Evolutionary conservation across 768 basidiomycete genomes (phyloP).

Genomic region (Pholiota conissans): DNA sequence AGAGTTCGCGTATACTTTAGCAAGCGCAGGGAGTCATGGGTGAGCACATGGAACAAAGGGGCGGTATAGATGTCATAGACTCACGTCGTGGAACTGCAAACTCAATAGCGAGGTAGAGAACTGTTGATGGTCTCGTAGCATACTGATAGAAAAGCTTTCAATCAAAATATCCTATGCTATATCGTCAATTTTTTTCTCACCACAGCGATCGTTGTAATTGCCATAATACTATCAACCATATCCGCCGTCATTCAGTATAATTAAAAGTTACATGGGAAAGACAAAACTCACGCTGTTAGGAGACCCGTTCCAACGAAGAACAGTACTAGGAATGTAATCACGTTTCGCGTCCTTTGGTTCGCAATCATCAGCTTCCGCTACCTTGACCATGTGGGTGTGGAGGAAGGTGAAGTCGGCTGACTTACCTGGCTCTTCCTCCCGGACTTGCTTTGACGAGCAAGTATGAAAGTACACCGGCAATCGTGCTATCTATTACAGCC

Average conservation of each 20-base stretch:
- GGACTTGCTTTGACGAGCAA: slow-evolving; percentile 10
- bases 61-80: background rate
- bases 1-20: slow-evolving; percentile 16
- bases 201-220: slow-evolving; percentile 10
- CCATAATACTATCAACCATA: slow-evolving; percentile 2
- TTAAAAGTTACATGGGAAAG: background rate
- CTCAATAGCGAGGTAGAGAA: slow-evolving; percentile 13
- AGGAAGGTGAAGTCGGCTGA: too few relatives aligned
- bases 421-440: slow-evolving; percentile 1
- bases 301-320: slow-evolving; percentile 15
- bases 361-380: too few relatives aligned
- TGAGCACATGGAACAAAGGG: too few relatives aligned
- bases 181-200: background rate
- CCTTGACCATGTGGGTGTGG: too few relatives aligned
- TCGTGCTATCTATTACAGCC: slow-evolving; percentile 8
- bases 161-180: background rate
- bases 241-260: too few relatives aligned
- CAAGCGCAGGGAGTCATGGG: background rate
- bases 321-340: slow-evolving; percentile 8
- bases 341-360: slow-evolving; percentile 2
- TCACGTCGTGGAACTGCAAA: slow-evolving; percentile 12
- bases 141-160: background rate
- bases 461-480: slow-evolving; percentile 10
- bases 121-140: slow-evolving; percentile 8
- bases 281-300: slow-evolving; percentile 11